phyloP scores from a whole-genome alignment of 768 basidiomycete genomes.

The Hericium rajendrae region DNA sequence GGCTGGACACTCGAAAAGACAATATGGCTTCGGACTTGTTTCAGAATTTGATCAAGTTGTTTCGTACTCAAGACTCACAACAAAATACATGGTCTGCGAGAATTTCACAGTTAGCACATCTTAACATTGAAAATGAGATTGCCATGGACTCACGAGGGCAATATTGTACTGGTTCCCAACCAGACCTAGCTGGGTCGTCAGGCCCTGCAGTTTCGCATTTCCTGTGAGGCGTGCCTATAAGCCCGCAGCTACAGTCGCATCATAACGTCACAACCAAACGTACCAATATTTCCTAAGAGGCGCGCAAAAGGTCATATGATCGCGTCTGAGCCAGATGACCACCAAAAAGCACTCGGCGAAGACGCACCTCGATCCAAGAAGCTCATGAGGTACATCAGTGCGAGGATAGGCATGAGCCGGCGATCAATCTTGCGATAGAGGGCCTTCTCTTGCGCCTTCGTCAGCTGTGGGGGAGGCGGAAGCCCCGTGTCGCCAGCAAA shows the following conservation, averaged over 20 bases:
- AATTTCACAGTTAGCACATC: background rate
- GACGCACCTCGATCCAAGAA: slow-evolving; percentile 21
- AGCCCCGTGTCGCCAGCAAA: slow-evolving; percentile 5
- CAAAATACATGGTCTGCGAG: slow-evolving; percentile 57
- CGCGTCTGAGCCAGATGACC: slow-evolving; percentile 4
- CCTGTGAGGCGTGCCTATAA: slow-evolving; percentile 23
- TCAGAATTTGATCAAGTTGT: background rate
- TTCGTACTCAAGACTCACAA: slow-evolving; percentile 31
- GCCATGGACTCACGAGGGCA: slow-evolving; percentile 37
- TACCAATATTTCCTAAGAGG: slow-evolving; percentile 46
- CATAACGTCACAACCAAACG: slow-evolving; percentile 1
- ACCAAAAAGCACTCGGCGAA: background rate
- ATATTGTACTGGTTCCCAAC: slow-evolving; percentile 56
- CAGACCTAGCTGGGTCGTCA: slow-evolving; percentile 45
- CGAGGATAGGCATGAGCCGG: slow-evolving; percentile 22
- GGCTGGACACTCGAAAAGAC: slow-evolving; percentile 58
- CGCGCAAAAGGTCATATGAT: background rate
- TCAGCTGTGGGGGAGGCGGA: slow-evolving; percentile 20
- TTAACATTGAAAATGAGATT: background rate
- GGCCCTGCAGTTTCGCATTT: slow-evolving; percentile 59
- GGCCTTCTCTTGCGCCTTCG: slow-evolving; percentile 36
- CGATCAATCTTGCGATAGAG: slow-evolving; percentile 23
- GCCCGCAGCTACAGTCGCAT: no score
- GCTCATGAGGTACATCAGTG: slow-evolving; percentile 23
- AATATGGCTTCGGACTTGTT: slow-evolving; percentile 34